phyloP scores from a whole-genome alignment of 257 asterid species.

The Gardenia jasminoides region DNA sequence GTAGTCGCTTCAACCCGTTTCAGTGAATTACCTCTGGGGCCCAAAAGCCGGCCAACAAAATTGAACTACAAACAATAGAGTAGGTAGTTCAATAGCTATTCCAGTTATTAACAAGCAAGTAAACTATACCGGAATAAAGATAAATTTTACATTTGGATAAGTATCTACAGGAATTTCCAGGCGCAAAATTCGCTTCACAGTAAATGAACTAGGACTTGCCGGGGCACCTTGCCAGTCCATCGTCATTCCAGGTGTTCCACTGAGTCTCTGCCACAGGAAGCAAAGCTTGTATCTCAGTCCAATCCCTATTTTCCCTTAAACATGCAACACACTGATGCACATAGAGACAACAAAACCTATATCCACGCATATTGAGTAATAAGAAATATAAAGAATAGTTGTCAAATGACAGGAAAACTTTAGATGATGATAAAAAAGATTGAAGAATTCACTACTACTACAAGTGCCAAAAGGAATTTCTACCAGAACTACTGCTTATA shows the following conservation, averaged over 20 bases:
- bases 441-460: not conserved
- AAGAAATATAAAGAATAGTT: not conserved
- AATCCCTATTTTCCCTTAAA: not conserved
- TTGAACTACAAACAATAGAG: slow-evolving; percentile 58
- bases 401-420: not conserved
- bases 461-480: not conserved
- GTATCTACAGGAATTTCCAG: slow-evolving; percentile 92
- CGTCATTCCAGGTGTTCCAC: slow-evolving; percentile 87
- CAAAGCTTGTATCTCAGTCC: not conserved
- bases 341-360: not conserved
- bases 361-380: not conserved
- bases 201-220: slow-evolving; percentile 93
- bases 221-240: slow-evolving; percentile 99
- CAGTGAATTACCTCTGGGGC: slow-evolving; percentile 96
- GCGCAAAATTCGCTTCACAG: slow-evolving; percentile 88
- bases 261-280: slow-evolving; percentile 58
- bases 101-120: not conserved
- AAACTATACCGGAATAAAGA: slow-evolving; percentile 7
- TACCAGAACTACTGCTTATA: not conserved
- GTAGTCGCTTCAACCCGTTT: slow-evolving; percentile 95
- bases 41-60: slow-evolving; percentile 97
- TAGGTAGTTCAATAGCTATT: not conserved
- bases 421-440: not conserved
- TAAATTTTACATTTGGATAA: slow-evolving; percentile 72
- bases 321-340: not conserved